These are phyloP conservation scores for Collybia sp. DNA, from an alignment of 768 basidiomycete genomes.

Conservation along the genomic window DNA sequence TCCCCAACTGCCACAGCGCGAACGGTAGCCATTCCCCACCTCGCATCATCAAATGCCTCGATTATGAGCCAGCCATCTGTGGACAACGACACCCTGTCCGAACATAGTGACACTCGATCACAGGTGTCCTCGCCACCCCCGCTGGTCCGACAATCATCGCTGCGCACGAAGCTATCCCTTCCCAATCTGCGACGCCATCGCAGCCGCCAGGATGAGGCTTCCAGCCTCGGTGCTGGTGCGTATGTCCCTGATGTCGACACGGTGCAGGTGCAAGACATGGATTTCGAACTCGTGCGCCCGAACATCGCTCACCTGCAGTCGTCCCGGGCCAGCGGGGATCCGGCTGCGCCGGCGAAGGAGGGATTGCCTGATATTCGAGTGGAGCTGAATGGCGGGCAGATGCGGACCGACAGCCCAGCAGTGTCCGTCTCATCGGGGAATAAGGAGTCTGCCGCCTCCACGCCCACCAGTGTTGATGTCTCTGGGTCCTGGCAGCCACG, in stretches of 20 bases:
- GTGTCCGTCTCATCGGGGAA: constrained; percentile 32
- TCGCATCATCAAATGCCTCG: not conserved
- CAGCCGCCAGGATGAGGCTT: constrained; percentile 31
- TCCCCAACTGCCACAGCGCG: not conserved
- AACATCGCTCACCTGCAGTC: constrained; percentile 36
- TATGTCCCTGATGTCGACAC: constrained; percentile 39
- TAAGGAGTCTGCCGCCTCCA: not conserved
- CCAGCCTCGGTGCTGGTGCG: constrained; percentile 15
- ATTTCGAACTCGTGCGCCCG: constrained; percentile 75
- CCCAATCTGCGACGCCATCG: constrained; percentile 54
- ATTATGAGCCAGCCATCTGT: constrained; percentile 11
- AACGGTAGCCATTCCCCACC: no score
- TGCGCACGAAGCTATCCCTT: constrained; percentile 64
- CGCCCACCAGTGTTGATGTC: constrained; percentile 14
- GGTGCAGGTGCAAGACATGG: constrained; percentile 75
- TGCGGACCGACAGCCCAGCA: constrained; percentile 39
- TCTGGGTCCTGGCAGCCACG: constrained; percentile 6
- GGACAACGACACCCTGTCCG: constrained; percentile 20
- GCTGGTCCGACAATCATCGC: constrained; percentile 31
- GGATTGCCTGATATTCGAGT: constrained; percentile 26
- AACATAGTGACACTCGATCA: constrained; percentile 27
- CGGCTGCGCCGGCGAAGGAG: constrained; percentile 31
- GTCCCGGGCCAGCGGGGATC: constrained; percentile 52
- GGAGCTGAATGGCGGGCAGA: constrained; percentile 16
- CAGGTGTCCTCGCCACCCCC: constrained; percentile 34